Base-by-base conservation (phyloP, 176 grass and related monocot species). In the Phoenix roebelenii region DNA sequence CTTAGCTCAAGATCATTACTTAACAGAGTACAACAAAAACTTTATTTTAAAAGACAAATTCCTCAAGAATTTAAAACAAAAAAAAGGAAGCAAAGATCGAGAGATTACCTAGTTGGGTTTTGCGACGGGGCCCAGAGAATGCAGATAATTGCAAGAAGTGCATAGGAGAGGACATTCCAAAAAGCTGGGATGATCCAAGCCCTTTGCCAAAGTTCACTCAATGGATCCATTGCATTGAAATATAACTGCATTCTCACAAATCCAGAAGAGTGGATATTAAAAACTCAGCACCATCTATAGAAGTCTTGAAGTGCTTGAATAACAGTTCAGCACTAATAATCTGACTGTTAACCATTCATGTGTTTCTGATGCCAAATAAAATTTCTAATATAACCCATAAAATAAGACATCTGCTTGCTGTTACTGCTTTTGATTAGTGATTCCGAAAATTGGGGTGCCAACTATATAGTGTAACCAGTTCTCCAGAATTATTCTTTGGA, bases 141-240 rank as follows among this genome's bases (percentile, higher is more conserved):
- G 71, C 93, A 92, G 68, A 98, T 92, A 57, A 98, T 61, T 57
- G 29, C 70, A 49, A 98, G 87, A 49, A 92, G 87, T 23, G 48
- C 82, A 76, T 80, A 98, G n/a, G 93, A 92, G 49, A 98, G 88
- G 63, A 83, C 58, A 92, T 81, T 98, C 93, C 93, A 98, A 62
- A 98, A 98, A 22, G 93, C 57, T 29, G 87, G 79, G 70, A 98
- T 90, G 57, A 98, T 82, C 93, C 93, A 98, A 89, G 93, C 87
- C 59, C 93, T 78, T 79, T 77, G 84, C 93, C 93, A 98, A 58
- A 98, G 84, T 49, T 98, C 93, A 73, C 93, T 98, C 68, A 98
- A 89, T 15, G 93, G 93, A 69, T 98, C 93, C 17, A 76, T 92
- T 39, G 93, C 93, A 72, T 98, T 98, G 64, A 98, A 98, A 76